These are phyloP conservation scores for Clonostachys sp. DNA, from an alignment of 2,329 filamentous ascomycete genomes.

Conservation along the genomic window DNA sequence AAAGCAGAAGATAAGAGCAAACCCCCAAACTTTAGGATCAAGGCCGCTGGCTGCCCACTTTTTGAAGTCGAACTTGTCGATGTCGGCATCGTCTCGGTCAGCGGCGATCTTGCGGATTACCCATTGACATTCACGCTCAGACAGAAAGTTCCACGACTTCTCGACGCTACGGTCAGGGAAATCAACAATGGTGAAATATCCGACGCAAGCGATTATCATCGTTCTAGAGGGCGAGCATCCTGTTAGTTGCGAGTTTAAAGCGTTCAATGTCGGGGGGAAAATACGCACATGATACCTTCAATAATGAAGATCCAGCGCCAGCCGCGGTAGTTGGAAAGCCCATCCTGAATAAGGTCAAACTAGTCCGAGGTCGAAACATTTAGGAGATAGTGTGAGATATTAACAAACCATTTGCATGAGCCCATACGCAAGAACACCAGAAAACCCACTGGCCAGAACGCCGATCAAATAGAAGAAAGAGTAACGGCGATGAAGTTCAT, in stretches of 20 bases:
- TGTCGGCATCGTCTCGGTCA: constrained; percentile 8
- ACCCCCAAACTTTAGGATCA: constrained; percentile 7
- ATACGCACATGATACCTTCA: constrained; percentile 56
- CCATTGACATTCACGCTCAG: constrained; percentile 2
- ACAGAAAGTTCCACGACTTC: constrained; percentile 5
- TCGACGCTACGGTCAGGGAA: constrained; percentile 9
- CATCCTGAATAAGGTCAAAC: constrained; percentile 32
- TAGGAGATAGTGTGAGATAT: too few relatives aligned
- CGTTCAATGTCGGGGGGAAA: constrained; percentile 24
- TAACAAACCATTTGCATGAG: constrained; percentile 27
- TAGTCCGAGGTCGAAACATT: too few relatives aligned
- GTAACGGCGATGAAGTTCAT: constrained; percentile 58
- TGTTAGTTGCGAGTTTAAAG: neutral
- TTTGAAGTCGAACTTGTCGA: constrained; percentile 4
- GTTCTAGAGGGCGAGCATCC: neutral
- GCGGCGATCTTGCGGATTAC: constrained; percentile 7
- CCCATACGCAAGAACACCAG: constrained; percentile 12
- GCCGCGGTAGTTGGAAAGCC: constrained; percentile 29
- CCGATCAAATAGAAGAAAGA: constrained; percentile 17
- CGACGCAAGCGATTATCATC: constrained; percentile 2
- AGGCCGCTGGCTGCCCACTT: constrained; percentile 4
- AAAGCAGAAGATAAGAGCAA: constrained; percentile 8
- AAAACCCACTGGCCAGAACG: constrained; percentile 14
- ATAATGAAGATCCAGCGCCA: constrained; percentile 67
- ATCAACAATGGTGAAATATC: constrained; percentile 14